Evolutionary conservation across 2,329 filamentous ascomycete species (phyloP).

Genomic region (Furcasterigmium furcatum): DNA sequence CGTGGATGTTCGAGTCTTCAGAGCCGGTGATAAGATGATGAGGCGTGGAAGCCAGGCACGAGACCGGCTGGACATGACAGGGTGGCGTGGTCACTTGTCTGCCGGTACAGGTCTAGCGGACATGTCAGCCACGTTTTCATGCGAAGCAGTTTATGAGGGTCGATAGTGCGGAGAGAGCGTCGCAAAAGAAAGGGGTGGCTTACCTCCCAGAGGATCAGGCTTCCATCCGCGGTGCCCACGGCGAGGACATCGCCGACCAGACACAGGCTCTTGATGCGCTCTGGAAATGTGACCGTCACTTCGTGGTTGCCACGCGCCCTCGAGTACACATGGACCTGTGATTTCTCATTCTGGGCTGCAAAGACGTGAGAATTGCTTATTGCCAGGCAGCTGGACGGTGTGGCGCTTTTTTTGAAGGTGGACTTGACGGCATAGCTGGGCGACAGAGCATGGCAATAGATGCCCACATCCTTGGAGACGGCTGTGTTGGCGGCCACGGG

Average conservation of each 20-base stretch:
- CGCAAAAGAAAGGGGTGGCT: constrained; percentile 18
- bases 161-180: background rate
- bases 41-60: constrained; percentile 68
- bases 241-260: constrained; percentile 71
- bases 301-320: constrained; percentile 83
- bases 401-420: constrained; percentile 89
- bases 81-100: constrained; percentile 72
- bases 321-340: constrained; percentile 89
- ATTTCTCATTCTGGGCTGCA: constrained; percentile 86
- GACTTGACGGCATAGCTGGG: constrained; percentile 72
- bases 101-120: constrained; percentile 67
- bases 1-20: constrained; percentile 83
- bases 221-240: constrained; percentile 77
- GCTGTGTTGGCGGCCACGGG: constrained; percentile 59
- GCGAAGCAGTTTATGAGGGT: background rate
- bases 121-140: constrained; percentile 11
- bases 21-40: constrained; percentile 76
- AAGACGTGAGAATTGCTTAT: constrained; percentile 82
- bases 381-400: constrained; percentile 74
- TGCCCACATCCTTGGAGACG: constrained; percentile 75
- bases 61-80: constrained; percentile 77
- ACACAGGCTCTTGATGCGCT: constrained; percentile 76
- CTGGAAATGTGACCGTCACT: constrained; percentile 81
- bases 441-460: constrained; percentile 81
- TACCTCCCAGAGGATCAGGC: constrained; percentile 92